Percentiles rank a stretch among this genome's conserved stretches.
These are phyloP conservation scores for Saccharomycopsis capsularis DNA, from an alignment of 805 yeast species.

Conservation along the genomic window DNA sequence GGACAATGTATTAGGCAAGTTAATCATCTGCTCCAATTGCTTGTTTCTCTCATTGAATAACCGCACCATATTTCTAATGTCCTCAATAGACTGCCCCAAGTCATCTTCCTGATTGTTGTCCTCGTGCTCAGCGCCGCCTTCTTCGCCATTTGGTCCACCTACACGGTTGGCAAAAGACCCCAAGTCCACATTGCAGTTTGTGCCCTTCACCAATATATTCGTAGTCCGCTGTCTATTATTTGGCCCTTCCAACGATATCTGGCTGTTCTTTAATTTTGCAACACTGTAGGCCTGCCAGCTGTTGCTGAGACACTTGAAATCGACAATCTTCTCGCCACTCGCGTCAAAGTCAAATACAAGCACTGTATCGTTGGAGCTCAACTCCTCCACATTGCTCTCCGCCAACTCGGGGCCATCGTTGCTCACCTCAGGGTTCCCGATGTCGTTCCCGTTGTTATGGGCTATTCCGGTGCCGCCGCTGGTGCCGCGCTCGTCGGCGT, in stretches of 20 bases:
- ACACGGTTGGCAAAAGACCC: too few species aligned
- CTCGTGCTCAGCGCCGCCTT: neutral
- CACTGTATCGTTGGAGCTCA: conserved; percentile 15
- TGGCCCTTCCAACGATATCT: conserved; percentile 1
- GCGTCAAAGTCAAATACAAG: conserved; percentile 17
- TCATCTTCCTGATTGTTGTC: conserved; percentile 5
- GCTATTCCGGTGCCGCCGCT: neutral
- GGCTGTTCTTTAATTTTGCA: conserved; percentile 5
- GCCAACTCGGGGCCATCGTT: neutral
- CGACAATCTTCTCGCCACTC: conserved; percentile 13
- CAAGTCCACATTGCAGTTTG: neutral
- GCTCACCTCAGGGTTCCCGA: neutral
- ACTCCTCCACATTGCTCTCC: neutral
- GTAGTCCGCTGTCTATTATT: conserved; percentile 4
- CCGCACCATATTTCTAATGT: conserved; percentile 15
- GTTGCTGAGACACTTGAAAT: conserved; percentile 14
- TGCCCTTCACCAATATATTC: conserved; percentile 14
- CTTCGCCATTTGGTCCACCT: neutral
- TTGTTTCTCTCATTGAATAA: conserved; percentile 18
- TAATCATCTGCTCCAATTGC: conserved; percentile 19
- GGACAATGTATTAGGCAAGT: neutral
- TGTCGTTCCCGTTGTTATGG: neutral
- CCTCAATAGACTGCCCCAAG: conserved; percentile 6
- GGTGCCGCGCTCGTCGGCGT: neutral
- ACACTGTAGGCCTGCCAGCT: conserved; percentile 18